These are phyloP conservation scores for Excoecaria agallocha DNA, from an alignment of 345 rosid species.

Conservation along the genomic window DNA sequence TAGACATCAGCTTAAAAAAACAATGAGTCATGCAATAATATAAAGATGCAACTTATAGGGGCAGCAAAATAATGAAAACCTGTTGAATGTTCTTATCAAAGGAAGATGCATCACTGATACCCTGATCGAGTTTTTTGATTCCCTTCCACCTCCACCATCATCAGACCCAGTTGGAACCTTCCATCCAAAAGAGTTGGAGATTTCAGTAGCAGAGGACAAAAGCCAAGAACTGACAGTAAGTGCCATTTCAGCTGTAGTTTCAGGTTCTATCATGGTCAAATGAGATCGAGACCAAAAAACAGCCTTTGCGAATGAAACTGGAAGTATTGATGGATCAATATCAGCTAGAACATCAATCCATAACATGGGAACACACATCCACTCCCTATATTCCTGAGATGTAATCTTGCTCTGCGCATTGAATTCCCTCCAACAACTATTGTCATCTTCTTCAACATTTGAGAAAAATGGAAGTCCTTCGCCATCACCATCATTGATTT, in stretches of 20 bases:
- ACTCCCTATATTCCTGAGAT: constrained; percentile 55
- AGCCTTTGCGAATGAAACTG: constrained; percentile 75
- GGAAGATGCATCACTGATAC: constrained; percentile 68
- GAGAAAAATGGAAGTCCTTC: constrained; percentile 36
- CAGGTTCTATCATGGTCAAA: constrained; percentile 77
- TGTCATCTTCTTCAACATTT: constrained; percentile 44
- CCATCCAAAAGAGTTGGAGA: constrained; percentile 83
- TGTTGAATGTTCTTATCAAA: constrained; percentile 66
- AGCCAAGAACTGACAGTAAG: constrained; percentile 71
- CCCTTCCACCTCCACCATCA: constrained; percentile 80
- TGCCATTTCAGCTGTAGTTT: constrained; percentile 55
- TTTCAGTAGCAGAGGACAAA: constrained; percentile 58
- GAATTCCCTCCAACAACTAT: constrained; percentile 66
- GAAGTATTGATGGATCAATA: constrained; percentile 56
- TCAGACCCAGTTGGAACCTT: constrained; percentile 86
- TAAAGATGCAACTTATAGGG: constrained; percentile 8
- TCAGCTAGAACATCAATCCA: constrained; percentile 83
- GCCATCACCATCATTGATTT: constrained; percentile 42
- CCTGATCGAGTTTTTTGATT: constrained; percentile 75
- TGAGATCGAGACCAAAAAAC: constrained; percentile 93
- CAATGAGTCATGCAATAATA: constrained; percentile 20
- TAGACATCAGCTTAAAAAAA: background rate
- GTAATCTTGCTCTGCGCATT: constrained; percentile 56
- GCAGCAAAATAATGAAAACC: constrained; percentile 42
- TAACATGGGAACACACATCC: constrained; percentile 94